A percentile compares a stretch with the other conserved stretches of the same genome.
Conservation (phyloP, 805 yeast genomes). For the Saccharomyces kudriavzevii region DNA sequence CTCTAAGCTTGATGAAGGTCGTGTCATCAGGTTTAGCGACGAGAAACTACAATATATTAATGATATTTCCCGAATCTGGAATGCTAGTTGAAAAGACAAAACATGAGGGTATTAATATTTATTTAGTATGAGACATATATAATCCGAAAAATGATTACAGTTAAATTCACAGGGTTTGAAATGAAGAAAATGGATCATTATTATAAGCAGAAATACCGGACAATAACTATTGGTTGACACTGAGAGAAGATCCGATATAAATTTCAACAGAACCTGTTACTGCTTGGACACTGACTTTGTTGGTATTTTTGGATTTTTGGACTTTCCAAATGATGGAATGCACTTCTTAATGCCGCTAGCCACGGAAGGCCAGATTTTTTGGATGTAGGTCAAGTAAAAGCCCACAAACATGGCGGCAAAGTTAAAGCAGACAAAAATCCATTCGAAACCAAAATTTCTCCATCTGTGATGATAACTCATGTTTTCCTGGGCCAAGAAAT, state of each 20-base stretch:
- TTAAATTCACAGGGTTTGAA: background rate
- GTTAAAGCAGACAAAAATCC: slow-evolving; percentile 44
- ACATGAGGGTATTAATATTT: background rate
- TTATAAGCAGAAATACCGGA: background rate
- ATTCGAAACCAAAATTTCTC: slow-evolving; percentile 51
- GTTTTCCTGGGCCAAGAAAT: slow-evolving; percentile 30
- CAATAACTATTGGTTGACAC: background rate
- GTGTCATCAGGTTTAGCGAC: background rate
- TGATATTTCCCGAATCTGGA: background rate
- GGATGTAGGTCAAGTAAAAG: slow-evolving; percentile 5
- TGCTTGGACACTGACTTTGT: background rate
- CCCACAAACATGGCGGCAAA: slow-evolving; percentile 22
- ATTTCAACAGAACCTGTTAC: background rate
- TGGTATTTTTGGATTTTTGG: background rate
- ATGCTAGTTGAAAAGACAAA: background rate
- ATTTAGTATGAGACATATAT: background rate
- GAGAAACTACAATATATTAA: background rate
- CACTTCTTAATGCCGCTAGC: background rate
- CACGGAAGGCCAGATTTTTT: slow-evolving; percentile 2
- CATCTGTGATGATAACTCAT: slow-evolving; percentile 39
- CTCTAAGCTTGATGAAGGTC: background rate
- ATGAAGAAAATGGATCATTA: background rate
- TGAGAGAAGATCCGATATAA: background rate
- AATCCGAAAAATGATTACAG: background rate
- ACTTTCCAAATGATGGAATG: background rate